Evolutionary conservation across 768 basidiomycete species (phyloP), one percentile per base, ranked within the genome.

Genomic region (Podaxis mareebaensis): DNA sequence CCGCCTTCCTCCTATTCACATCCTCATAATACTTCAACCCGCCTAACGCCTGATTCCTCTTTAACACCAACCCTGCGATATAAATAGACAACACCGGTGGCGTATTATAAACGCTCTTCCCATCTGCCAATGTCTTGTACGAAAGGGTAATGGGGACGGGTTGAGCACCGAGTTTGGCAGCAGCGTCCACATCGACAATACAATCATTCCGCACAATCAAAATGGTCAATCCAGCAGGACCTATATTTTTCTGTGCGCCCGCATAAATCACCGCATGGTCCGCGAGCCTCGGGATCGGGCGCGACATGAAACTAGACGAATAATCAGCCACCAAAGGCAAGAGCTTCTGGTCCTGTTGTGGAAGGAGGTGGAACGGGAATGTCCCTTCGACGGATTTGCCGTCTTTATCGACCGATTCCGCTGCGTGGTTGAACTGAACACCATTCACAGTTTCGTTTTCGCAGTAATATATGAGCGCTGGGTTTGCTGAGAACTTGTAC

Each of bases 361-460:
- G 81, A 49, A 96, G 80, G 60, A 84, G 80, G 65, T 90, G 83
- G 80, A 91, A 95, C 3, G 96, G 96, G 82, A 98, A 97, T 22
- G 89, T 82, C 20, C 72, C 70, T n/a, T 77, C 74, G 62, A 87
- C 84, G 57, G 80, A 33, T 40, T 48, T 51, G 12, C 39, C 48
- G 1, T 36, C 64, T 5, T 24, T 33, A 11, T 28, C 57, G 17
- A 38, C 28, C 11, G 33, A 30, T 26, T 30, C 24, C 8, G 13
- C n/a, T 6, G 56, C 48, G 46, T 65, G 72, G 2, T 89, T 79
- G 78, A 92, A 99, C 78, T 99, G 90, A 53, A 95, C 90, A 48
- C 97, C 97, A 68, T 96, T 90, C 63, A 99, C 91, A 13, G 97
- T 99, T 80, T 99, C 97, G 81, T 99, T 99, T 75, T 97, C 97